Conservation (phyloP, 495 filamentous ascomycete species). For the Hyaloscypha variabilis region DNA sequence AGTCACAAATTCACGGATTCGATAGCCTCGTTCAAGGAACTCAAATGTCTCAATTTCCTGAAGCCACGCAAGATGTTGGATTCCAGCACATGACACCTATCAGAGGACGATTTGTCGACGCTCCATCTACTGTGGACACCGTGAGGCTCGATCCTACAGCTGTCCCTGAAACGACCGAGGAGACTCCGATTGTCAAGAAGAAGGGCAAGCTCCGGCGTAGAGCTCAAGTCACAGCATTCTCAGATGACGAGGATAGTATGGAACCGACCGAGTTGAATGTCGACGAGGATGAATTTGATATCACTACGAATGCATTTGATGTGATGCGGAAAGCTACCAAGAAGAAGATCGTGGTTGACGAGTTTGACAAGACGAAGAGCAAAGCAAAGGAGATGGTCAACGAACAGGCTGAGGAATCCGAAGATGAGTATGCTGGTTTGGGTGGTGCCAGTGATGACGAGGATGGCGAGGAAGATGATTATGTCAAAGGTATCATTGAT, state of each 20-base stretch:
- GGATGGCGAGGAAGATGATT: conserved; percentile 59
- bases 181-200: conserved; percentile 59
- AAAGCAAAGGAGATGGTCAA: conserved; percentile 86
- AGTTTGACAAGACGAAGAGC: conserved; percentile 84
- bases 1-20: conserved; percentile 55
- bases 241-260: conserved; percentile 59
- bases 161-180: conserved; percentile 27
- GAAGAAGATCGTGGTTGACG: conserved; percentile 50
- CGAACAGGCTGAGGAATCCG: conserved; percentile 95
- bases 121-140: conserved; percentile 72
- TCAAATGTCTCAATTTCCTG: conserved; percentile 59
- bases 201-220: conserved; percentile 62
- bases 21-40: conserved; percentile 55
- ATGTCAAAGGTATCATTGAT: conserved; percentile 86
- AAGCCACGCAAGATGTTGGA: conserved; percentile 86
- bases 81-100: conserved; percentile 60
- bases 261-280: conserved; percentile 44
- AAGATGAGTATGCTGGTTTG: conserved; percentile 96
- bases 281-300: conserved; percentile 54
- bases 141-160: conserved; percentile 51
- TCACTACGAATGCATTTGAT: conserved; percentile 64
- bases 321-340: conserved; percentile 73
- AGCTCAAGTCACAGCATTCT: conserved; percentile 38
- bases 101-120: conserved; percentile 62
- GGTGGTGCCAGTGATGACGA: conserved; percentile 91